Evolutionary conservation across 2,329 filamentous ascomycete species (phyloP).

Genomic region (Sporothrix brasiliensis): DNA sequence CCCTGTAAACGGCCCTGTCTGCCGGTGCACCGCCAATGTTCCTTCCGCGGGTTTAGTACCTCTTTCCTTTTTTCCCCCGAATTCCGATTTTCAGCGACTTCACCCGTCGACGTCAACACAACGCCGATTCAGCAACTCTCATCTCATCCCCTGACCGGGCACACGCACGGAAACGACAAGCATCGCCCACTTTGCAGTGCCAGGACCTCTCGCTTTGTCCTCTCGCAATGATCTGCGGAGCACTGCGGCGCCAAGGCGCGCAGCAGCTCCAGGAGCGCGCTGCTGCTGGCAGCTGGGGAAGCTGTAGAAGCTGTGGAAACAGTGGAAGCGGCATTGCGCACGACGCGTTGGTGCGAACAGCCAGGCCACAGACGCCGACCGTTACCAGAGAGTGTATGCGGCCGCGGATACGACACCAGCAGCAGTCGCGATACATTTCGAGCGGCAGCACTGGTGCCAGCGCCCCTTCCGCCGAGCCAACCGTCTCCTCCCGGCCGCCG

Average conservation of each 20-base stretch:
- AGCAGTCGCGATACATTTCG: slow-evolving; percentile 15
- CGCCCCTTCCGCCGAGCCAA: slow-evolving; percentile 11
- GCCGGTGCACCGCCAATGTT: neutral
- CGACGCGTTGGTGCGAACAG: neutral
- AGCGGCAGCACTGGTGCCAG: neutral
- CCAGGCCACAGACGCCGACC: neutral
- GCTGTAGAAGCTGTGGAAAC: slow-evolving; percentile 9
- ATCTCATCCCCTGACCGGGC: neutral
- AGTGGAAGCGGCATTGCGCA: neutral
- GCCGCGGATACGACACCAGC: slow-evolving; percentile 26
- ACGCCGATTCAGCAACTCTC: neutral
- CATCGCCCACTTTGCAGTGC: neutral
- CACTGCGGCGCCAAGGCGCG: slow-evolving; percentile 34
- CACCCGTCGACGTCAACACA: slow-evolving; percentile 3
- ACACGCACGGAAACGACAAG: neutral
- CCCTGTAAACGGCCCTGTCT: neutral
- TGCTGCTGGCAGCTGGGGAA: slow-evolving; percentile 20
- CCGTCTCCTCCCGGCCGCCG: neutral
- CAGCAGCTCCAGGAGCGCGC: slow-evolving; percentile 34
- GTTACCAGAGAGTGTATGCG: neutral
- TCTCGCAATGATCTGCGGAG: slow-evolving; percentile 34
- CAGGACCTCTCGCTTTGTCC: neutral
- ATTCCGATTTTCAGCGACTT: slow-evolving; percentile 27
- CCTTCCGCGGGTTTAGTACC: neutral
- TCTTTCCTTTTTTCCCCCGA: slow-evolving; percentile 11